Evolutionary conservation across 2,329 filamentous ascomycete species (phyloP).

Genomic region (Xylaria sp.): DNA sequence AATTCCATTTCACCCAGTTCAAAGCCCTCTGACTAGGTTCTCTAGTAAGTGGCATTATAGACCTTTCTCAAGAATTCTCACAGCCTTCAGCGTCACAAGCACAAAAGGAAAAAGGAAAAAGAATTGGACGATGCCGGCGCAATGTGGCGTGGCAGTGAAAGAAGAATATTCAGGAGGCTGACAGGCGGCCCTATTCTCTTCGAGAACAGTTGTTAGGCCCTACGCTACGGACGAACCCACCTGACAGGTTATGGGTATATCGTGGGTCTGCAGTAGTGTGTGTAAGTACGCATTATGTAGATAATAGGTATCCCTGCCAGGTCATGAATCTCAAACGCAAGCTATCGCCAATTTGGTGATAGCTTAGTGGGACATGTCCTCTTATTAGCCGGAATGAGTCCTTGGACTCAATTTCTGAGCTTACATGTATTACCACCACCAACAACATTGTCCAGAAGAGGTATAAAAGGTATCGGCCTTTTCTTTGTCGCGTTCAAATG

Average conservation of each 20-base stretch:
- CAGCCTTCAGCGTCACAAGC: background rate
- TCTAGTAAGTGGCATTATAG: constrained; percentile 36
- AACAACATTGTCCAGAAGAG: background rate
- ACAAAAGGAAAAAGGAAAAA: background rate
- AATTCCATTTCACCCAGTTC: constrained; percentile 41
- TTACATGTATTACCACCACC: no score
- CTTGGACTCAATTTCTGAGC: background rate
- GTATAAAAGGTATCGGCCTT: background rate
- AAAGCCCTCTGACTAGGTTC: constrained; percentile 40
- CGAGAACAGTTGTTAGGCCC: constrained; percentile 12
- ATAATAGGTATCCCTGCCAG: constrained; percentile 17
- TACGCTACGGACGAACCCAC: constrained; percentile 19
- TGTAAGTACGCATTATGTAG: background rate
- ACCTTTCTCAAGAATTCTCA: no score
- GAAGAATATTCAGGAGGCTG: constrained; percentile 31
- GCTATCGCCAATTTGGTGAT: constrained; percentile 23
- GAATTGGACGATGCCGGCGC: background rate
- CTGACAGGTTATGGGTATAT: constrained; percentile 19
- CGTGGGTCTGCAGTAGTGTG: constrained; percentile 6
- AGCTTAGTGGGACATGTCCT: constrained; percentile 16
- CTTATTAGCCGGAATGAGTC: constrained; percentile 10
- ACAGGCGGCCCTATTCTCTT: constrained; percentile 14
- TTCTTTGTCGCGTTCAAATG: background rate
- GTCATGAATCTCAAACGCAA: constrained; percentile 24
- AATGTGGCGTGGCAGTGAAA: constrained; percentile 5